phyloP scores from a whole-genome alignment of 225 moss, liverwort and hornwort genomes.

The Thuidium tamariscinum region DNA sequence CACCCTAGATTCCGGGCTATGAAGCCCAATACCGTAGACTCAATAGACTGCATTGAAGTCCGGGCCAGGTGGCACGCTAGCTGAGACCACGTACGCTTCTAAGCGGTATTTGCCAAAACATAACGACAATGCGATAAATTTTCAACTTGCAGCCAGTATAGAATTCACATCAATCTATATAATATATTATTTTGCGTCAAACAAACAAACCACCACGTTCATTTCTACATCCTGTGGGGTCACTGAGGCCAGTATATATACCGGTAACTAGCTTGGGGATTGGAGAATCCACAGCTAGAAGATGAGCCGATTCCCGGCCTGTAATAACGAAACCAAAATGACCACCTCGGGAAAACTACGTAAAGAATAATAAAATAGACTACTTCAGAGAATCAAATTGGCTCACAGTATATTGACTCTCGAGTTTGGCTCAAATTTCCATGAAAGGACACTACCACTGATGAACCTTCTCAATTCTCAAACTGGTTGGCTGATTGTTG shows the following conservation, averaged over 20 bases:
- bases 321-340: not conserved
- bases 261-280: too few relatives aligned
- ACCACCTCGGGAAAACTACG: not conserved
- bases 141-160: not conserved
- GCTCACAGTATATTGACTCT: not conserved
- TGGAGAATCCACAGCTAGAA: not conserved
- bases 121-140: not conserved
- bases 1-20: not conserved
- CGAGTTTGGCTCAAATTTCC: not conserved
- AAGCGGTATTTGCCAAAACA: not conserved
- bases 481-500: not conserved
- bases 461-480: not conserved
- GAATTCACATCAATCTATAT: not conserved
- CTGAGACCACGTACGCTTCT: not conserved
- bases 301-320: not conserved
- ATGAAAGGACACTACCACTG: not conserved
- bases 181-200: not conserved
- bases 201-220: too few relatives aligned
- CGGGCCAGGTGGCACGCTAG: not conserved
- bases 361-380: not conserved
- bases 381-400: not conserved
- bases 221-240: not conserved
- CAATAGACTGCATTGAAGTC: not conserved
- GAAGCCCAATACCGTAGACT: not conserved
- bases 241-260: not conserved